Conservation (phyloP, 1,284 basidiomycete genomes). For the Microbotryum violaceum region DNA sequence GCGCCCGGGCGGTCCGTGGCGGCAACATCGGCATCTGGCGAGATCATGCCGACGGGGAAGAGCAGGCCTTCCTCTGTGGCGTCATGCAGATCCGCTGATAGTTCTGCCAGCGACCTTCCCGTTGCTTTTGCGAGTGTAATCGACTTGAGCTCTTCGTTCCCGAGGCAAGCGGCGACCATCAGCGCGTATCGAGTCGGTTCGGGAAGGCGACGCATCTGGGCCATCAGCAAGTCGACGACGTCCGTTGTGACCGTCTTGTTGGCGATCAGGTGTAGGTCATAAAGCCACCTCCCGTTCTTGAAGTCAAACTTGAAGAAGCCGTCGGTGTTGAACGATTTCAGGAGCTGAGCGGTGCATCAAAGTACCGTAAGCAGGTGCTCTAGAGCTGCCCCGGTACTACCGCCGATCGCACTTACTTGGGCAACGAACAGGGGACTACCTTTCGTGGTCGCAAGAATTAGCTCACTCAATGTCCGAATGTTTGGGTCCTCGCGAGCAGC, state of each 20-base stretch:
- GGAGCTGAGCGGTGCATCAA: conserved; percentile 10
- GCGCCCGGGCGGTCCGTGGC: not conserved
- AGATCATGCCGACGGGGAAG: conserved; percentile 7
- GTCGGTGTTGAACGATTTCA: conserved; percentile 26
- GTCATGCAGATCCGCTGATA: conserved; percentile 18
- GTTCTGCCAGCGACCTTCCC: conserved; percentile 1
- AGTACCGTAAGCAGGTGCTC: not conserved
- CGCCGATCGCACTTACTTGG: conserved; percentile 5
- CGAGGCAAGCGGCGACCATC: conserved; percentile 24
- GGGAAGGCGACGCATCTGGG: conserved; percentile 19
- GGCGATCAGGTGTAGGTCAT: conserved; percentile 25
- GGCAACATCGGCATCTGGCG: not conserved
- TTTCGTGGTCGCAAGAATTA: conserved; percentile 7
- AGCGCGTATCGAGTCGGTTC: conserved; percentile 7
- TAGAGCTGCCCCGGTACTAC: conserved; percentile 9
- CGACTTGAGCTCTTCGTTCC: conserved; percentile 20
- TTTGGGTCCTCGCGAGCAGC: not conserved
- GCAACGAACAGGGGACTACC: conserved; percentile 19
- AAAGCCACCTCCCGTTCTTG: conserved; percentile 8
- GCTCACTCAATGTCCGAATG: conserved; percentile 2
- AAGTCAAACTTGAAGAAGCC: conserved; percentile 27
- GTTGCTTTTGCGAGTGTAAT: conserved; percentile 15
- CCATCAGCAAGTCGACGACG: conserved; percentile 28
- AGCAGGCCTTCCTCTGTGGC: conserved; percentile 23
- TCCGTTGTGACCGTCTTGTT: conserved; percentile 19